Conservation (phyloP, 2,329 filamentous ascomycete species). For the Biscogniauxia marginata region DNA sequence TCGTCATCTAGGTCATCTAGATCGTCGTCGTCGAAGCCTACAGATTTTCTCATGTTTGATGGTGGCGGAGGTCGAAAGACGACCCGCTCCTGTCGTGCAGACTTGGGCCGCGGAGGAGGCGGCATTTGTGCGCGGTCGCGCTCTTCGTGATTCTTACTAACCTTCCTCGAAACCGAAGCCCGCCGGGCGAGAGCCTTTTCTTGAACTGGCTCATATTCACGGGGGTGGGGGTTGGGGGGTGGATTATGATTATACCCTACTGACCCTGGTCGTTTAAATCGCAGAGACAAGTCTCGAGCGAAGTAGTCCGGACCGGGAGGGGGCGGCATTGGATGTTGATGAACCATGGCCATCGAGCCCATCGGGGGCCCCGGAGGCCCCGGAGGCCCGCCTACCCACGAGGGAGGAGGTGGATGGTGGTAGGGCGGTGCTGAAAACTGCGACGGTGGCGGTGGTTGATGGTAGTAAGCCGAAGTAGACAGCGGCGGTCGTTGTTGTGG, state of each 20-base stretch:
- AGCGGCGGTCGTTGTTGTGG: slow-evolving; percentile 36
- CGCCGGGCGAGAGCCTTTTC: slow-evolving; percentile 38
- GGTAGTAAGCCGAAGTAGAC: slow-evolving; percentile 36
- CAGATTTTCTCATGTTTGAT: slow-evolving; percentile 28
- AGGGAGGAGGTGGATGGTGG: slow-evolving; percentile 19
- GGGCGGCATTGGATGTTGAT: slow-evolving; percentile 15
- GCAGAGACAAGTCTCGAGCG: slow-evolving; percentile 23
- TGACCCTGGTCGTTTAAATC: slow-evolving; percentile 37
- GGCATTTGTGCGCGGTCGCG: slow-evolving; percentile 49
- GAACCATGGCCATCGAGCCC: slow-evolving; percentile 18
- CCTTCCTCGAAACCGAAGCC: slow-evolving; percentile 40
- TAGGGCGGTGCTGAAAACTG: slow-evolving; percentile 27
- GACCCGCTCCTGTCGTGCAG: slow-evolving; percentile 29
- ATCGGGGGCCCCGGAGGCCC: slow-evolving; percentile 7
- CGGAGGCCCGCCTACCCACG: slow-evolving; percentile 14
- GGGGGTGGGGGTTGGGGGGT: slow-evolving; percentile 38
- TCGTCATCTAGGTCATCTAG: slow-evolving; percentile 7
- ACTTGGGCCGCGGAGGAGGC: slow-evolving; percentile 43
- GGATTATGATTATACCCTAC: slow-evolving; percentile 39
- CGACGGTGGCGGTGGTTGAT: slow-evolving; percentile 29
- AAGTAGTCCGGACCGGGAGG: slow-evolving; percentile 17
- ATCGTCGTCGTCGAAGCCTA: slow-evolving; percentile 29
- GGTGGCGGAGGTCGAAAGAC: slow-evolving; percentile 32
- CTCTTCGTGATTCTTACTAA: slow-evolving; percentile 39
- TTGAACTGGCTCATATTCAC: slow-evolving; percentile 42